These are phyloP conservation scores for Cladophialophora psammophila DNA, from an alignment of 2,329 filamentous ascomycete genomes.

Conservation along the genomic window DNA sequence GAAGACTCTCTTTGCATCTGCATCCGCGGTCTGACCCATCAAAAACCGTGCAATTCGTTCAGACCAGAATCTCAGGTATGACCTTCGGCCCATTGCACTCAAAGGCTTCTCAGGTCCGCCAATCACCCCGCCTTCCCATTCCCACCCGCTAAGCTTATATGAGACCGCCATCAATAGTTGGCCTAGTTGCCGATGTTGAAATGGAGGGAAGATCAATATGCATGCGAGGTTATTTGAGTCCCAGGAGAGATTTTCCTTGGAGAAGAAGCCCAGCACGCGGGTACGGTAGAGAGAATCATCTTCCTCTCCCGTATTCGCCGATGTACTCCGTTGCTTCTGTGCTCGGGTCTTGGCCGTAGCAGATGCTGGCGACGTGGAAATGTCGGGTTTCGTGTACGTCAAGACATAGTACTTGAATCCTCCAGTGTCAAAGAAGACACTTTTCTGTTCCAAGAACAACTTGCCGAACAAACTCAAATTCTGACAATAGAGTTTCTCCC, in stretches of 20 bases:
- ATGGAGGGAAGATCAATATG: conserved; percentile 94
- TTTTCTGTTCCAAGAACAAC: conserved; percentile 97
- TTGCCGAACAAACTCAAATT: conserved; percentile 96
- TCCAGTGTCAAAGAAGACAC: conserved; percentile 94
- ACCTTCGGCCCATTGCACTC: conserved; percentile 80
- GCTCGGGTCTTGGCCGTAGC: conserved; percentile 32
- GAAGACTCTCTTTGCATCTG: conserved; percentile 43
- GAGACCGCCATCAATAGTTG: conserved; percentile 89
- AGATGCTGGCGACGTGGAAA: conserved; percentile 4
- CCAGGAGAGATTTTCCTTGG: conserved; percentile 98
- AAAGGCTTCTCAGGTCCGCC: conserved; percentile 95
- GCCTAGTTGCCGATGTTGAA: conserved; percentile 89
- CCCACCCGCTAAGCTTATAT: conserved; percentile 86
- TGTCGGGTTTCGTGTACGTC: conserved; percentile 65
- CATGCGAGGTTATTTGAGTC: conserved; percentile 98
- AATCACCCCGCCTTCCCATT: conserved; percentile 69
- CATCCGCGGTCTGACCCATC: conserved; percentile 43
- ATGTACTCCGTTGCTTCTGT: conserved; percentile 32
- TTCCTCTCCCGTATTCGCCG: conserved; percentile 23
- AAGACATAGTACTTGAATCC: conserved; percentile 95
- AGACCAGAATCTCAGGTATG: conserved; percentile 86
- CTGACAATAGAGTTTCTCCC: conserved; percentile 88
- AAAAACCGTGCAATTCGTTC: conserved; percentile 77
- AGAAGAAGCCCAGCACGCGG: conserved; percentile 93
- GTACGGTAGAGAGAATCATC: conserved; percentile 45